Base-by-base conservation (phyloP, 495 filamentous ascomycete genomes). In the Lineolata rhizophorae region DNA sequence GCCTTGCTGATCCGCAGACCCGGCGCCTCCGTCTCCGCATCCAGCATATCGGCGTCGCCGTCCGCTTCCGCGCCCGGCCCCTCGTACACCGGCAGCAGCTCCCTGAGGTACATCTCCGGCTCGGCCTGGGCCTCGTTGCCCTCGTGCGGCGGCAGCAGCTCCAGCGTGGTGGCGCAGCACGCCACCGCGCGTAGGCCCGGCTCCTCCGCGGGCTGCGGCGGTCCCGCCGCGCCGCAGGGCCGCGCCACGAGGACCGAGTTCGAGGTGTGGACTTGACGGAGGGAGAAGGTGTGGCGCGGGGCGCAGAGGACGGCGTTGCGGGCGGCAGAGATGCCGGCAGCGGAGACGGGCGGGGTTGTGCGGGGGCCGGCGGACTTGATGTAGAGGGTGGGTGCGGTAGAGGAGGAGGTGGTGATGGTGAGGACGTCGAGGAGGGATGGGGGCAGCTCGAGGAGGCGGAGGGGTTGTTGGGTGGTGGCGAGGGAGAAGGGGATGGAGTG, bases 231-330 rank as follows among this genome's bases (percentile, higher is more conserved):
- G n/a, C n/a, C n/a, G n/a, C n/a, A n/a, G n/a, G n/a, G n/a, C n/a
- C n/a, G n/a, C n/a, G n/a, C n/a, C n/a, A 92, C 47, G 50, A 80
- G 76, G 21, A 92, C 54, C 4, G 75, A 74, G 47, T 94, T 94
- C 11, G 82, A 92, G 0, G 82, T 85, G 45, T 85, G 81, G 39
- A 92, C 82, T 51, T 92, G 81, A 13, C 78, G 78, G 31, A 92
- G 60, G 19, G 69, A 69, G 58, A 73, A 94, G 13, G 74, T 84
- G 46, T 69, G 60, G 11, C 58, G 54, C 2, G 64, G 50, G 2
- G 73, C 76, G 48, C 70, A 81, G 37, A 94, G 61, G 34, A 87
- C 67, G 26, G 77, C 75, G 36, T 72, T 30, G 30, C 9, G 15
- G 30, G 28, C 9, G 9, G 8, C 18, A 18, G 15, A 20, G 30